phyloP scores from a whole-genome alignment of 2,329 filamentous ascomycete species.

The Nemania sp. region DNA sequence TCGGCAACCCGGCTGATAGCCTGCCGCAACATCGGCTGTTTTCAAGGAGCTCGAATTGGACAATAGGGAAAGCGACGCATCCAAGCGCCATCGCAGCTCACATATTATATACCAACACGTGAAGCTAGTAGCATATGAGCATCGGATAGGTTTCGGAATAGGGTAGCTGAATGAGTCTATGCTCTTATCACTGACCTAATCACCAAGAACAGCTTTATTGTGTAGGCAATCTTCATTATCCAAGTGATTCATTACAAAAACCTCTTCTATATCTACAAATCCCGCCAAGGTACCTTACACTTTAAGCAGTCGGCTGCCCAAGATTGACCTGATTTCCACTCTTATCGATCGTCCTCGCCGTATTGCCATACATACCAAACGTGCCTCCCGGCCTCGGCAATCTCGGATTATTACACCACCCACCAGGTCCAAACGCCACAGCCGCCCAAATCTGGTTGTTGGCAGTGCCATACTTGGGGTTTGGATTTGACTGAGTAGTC shows the following conservation, averaged over 20 bases:
- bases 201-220: constrained; percentile 11
- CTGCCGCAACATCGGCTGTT: constrained; percentile 5
- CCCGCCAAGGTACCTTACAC: constrained; percentile 8
- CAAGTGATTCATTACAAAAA: constrained; percentile 12
- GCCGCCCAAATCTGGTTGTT: constrained; percentile 9
- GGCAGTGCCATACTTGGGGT: constrained; percentile 13
- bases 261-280: constrained; percentile 9
- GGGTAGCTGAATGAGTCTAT: constrained; percentile 11
- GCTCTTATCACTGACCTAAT: constrained; percentile 9
- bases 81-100: constrained; percentile 10
- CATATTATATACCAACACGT: constrained; percentile 10
- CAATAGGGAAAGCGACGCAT: constrained; percentile 10
- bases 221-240: constrained; percentile 11
- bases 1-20: constrained; percentile 8
- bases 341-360: background rate
- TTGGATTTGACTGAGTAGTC: background rate
- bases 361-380: constrained; percentile 8
- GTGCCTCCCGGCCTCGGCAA: constrained; percentile 15
- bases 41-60: constrained; percentile 11
- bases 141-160: constrained; percentile 8
- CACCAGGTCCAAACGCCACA: constrained; percentile 4
- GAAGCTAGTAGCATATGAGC: constrained; percentile 8
- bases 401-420: constrained; percentile 14
- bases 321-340: constrained; percentile 3
- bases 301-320: constrained; percentile 12